Conservation (phyloP, 352 stramenopile species). For the Stephanocyclus meneghinianus region DNA sequence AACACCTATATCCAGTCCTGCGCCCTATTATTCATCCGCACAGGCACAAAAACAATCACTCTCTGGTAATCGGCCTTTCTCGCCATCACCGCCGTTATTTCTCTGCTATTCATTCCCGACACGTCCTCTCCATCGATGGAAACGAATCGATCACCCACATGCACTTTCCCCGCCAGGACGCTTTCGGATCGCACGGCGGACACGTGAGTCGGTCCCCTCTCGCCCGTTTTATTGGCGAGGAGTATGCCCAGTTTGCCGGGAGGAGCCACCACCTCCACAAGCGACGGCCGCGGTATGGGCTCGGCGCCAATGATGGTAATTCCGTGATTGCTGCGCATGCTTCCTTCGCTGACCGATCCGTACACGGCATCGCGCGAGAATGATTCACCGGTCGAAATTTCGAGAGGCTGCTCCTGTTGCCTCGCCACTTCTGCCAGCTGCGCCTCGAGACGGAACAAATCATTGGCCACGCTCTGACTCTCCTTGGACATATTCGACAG, state of each 20-base stretch:
- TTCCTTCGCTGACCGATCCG: conserved; percentile 3
- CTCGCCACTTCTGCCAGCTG: conserved; percentile 61
- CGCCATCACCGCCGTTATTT: conserved; percentile 81
- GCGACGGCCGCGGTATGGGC: conserved; percentile 33
- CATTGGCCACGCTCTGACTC: conserved; percentile 72
- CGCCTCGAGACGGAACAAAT: conserved; percentile 77
- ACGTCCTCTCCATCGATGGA: conserved; percentile 82
- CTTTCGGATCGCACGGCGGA: conserved; percentile 71
- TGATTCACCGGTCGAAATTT: neutral
- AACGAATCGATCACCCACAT: conserved; percentile 72
- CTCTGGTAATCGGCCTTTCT: conserved; percentile 72
- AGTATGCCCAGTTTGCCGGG: conserved; percentile 80
- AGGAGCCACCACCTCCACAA: conserved; percentile 63
- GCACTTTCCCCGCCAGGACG: conserved; percentile 70
- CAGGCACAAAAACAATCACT: conserved; percentile 47
- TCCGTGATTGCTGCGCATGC: conserved; percentile 7
- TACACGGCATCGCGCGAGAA: neutral
- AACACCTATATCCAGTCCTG: conserved; percentile 40
- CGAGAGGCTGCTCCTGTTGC: conserved; percentile 16
- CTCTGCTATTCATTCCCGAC: conserved; percentile 66
- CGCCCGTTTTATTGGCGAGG: conserved; percentile 63
- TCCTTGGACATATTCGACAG: conserved; percentile 78
- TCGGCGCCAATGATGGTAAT: conserved; percentile 29
- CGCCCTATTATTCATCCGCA: conserved; percentile 2
- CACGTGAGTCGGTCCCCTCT: conserved; percentile 66